Base-by-base conservation (phyloP, 305 asterid species). In the Fraxinus sp. region DNA sequence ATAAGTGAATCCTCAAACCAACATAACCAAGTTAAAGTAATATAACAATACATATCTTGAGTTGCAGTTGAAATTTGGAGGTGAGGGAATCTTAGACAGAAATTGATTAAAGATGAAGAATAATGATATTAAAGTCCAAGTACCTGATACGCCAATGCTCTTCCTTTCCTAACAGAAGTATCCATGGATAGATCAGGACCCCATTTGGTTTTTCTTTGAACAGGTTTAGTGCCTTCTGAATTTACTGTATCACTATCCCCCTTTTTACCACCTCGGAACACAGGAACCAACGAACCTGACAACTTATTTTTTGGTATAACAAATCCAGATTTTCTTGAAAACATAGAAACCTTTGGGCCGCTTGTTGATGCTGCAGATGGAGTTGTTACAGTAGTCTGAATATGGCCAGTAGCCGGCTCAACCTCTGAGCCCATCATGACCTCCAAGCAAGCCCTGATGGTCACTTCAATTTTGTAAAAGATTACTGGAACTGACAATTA, bases 301-400 rank as follows among this genome's bases (percentile, higher is more conserved):
- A 93, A 84, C 89, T 93, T 95, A 89, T 96, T 96, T 85, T 93
- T 96, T 3, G 98, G 99, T 86, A 96, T 96, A 59, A 96, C 90
- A 85, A 96, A 96, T 78, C 99, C 98, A 49, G 91, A 41, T 85
- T 91, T 94, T 77, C 89, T 91, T 1, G 87, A 91, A 84, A 94
- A 90, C 91, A 89, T 91, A 62, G 97, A 91, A 11, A 79, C 80
- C 90, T 93, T 96, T 46, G 94, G 87, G 76, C 87, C 89, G 83
- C 88, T 85, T 30, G 92, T 76, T 26, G 92, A 70, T 80, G 94
- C 76, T 32, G 91, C 74, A 35, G 94, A 77, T 82, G 91, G 83
- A 35, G 82, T 57, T 36, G 90, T 76, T 83, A 77, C 84, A 73
- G 90, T 68, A 35, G 86, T 84, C 90, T 85, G 93, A 87, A 86